These are phyloP conservation scores for Hyphopichia burtonii DNA, from an alignment of 1,139 yeast species.

Conservation along the genomic window DNA sequence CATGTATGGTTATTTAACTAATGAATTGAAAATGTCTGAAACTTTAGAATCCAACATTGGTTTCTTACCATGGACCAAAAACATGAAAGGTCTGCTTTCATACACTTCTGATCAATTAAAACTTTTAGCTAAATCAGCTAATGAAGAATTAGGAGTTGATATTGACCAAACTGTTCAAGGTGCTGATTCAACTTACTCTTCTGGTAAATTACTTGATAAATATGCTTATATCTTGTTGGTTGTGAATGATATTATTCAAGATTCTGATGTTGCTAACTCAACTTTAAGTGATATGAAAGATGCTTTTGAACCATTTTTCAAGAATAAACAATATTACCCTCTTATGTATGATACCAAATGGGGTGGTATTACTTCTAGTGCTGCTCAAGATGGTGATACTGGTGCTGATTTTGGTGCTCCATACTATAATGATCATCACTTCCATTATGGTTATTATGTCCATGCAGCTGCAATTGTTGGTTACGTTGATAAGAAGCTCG, in stretches of 20 bases:
- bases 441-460: conserved; percentile 76
- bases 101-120: conserved; percentile 53
- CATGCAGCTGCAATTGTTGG: conserved; percentile 80
- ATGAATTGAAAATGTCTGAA: conserved; percentile 50
- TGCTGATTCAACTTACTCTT: conserved; percentile 55
- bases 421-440: conserved; percentile 70
- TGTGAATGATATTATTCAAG: conserved; percentile 49
- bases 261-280: conserved; percentile 40
- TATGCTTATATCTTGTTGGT: conserved; percentile 66
- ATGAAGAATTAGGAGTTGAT: conserved; percentile 57
- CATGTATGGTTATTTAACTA: conserved; percentile 60
- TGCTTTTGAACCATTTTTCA: conserved; percentile 43
- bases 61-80: conserved; percentile 60
- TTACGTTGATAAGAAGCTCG: conserved; percentile 54
- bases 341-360: conserved; percentile 57
- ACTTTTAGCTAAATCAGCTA: conserved; percentile 55
- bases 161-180: conserved; percentile 49
- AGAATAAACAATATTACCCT: conserved; percentile 48
- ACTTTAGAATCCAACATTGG: conserved; percentile 48
- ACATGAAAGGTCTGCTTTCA: conserved; percentile 27
- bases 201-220: conserved; percentile 75
- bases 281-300: conserved; percentile 43
- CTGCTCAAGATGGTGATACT: conserved; percentile 40
- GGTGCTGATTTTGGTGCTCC: conserved; percentile 48
- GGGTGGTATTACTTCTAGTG: conserved; percentile 57